phyloP scores from a whole-genome alignment of 768 basidiomycete genomes.

The Mycena leptocephala region DNA sequence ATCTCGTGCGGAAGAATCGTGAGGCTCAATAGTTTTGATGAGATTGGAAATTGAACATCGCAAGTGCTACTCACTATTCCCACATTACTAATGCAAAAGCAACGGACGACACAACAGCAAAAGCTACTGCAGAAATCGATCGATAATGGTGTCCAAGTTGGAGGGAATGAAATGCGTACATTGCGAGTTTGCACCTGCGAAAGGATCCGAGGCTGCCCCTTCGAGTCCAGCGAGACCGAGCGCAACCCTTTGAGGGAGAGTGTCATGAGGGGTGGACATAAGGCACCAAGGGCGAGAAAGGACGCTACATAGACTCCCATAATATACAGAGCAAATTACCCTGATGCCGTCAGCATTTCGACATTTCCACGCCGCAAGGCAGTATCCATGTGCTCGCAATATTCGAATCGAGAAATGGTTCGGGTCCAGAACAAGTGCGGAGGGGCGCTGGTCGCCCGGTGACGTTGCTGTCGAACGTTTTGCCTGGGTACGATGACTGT shows the following conservation, averaged over 20 bases:
- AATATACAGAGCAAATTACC: too few species aligned
- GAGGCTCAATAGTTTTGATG: background rate
- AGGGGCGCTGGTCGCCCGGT: background rate
- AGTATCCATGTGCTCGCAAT: too few species aligned
- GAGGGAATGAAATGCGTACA: background rate
- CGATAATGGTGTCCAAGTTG: accelerated
- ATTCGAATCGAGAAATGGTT: background rate
- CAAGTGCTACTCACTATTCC: constrained; percentile 17
- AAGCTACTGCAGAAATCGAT: constrained; percentile 2
- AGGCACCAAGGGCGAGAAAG: too few species aligned
- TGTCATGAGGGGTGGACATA: too few species aligned
- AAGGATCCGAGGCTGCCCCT: background rate
- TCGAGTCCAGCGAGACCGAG: too few species aligned
- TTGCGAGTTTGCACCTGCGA: background rate
- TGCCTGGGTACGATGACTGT: constrained; percentile 14
- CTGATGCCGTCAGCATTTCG: too few species aligned
- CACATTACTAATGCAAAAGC: constrained; percentile 24
- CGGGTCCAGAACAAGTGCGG: background rate
- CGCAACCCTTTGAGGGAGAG: too few species aligned
- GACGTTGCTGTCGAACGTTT: background rate
- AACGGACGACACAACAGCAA: constrained; percentile 8
- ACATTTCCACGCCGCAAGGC: too few species aligned
- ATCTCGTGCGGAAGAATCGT: constrained; percentile 25
- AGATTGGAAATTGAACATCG: background rate
- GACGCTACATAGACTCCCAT: too few species aligned